Base-by-base conservation (phyloP, 495 filamentous ascomycete species). In the Hyaloscypha variabilis region DNA sequence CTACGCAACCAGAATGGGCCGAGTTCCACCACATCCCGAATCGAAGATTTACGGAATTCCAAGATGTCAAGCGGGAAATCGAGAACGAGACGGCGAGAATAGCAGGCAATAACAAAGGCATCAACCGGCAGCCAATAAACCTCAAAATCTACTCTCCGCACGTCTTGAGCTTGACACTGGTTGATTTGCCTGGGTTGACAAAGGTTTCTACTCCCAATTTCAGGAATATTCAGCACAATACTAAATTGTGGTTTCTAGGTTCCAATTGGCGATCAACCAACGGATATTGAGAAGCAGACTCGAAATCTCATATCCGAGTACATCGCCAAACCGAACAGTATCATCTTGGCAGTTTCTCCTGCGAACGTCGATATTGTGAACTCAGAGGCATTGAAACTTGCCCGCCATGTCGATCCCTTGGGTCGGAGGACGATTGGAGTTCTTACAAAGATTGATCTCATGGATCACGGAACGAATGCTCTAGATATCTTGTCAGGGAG, bases 351-450 rank as follows among this genome's bases (percentile, higher is more conserved):
- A 55, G 95, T 99, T 6, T 99, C 95, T 4, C 95, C 95, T 0
- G 95, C 95, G 17, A 99, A 99, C 75, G 96, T 98, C 62, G 95
- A 98, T 72, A 86, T 99, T 69, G 95, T 99, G 76, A 99, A 99
- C 77, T 98, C 96, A 29, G 95, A 99, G 77, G 93, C 95, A 11
- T 79, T 99, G 68, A 99, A 99, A 76, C 90, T 99, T 58, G 95
- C 95, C 62, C 87, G 95, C 24, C 92, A 98, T 85, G 95, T 99
- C 54, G 95, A 99, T 77, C 90, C 95, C 17, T 90, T 97, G 77
- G 96, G 95, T 31, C 85, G 91, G 71, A 87, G 95, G 75, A 99
- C 95, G 10, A 98, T 99, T 71, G 95, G 95, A 52, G 96, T 99
- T 54, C 84, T 99, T 63, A 98, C 95, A 21, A 99, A 99, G 78